These are phyloP conservation scores for Cornus florida DNA, from an alignment of 148 eudicot genomes.

Conservation along the genomic window DNA sequence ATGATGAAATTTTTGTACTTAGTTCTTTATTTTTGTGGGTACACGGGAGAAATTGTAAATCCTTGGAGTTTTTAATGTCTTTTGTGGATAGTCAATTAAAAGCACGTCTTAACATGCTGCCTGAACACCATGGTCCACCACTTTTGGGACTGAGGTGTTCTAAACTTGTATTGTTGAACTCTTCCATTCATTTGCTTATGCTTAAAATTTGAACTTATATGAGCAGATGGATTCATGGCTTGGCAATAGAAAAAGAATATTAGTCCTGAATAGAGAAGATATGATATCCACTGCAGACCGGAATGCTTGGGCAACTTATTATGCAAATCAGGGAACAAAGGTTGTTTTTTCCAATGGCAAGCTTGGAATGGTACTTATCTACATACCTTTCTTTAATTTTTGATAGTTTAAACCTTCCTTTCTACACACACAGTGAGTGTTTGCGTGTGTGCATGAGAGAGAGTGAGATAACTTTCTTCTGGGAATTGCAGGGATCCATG, in stretches of 20 bases:
- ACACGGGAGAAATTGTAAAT: too few species aligned
- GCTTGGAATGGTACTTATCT: slow-evolving; percentile 79
- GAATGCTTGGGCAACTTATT: slow-evolving; percentile 93
- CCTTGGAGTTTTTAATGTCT: too few species aligned
- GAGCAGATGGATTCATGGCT: slow-evolving; percentile 91
- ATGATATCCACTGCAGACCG: slow-evolving; percentile 93
- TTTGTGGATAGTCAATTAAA: not conserved
- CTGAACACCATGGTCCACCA: not conserved
- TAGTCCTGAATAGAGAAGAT: slow-evolving; percentile 95
- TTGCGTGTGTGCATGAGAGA: too few species aligned
- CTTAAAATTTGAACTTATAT: slow-evolving; percentile 9
- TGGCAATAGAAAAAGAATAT: slow-evolving; percentile 84
- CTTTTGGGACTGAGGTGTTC: not conserved
- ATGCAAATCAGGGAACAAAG: slow-evolving; percentile 77
- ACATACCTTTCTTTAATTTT: not conserved
- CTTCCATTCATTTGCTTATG: not conserved
- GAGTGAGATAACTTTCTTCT: slow-evolving; percentile 10
- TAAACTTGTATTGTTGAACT: not conserved
- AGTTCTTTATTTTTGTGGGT: too few species aligned
- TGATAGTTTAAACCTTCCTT: not conserved
- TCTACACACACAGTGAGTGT: not conserved
- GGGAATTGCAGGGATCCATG: slow-evolving; percentile 76
- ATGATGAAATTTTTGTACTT: too few species aligned
- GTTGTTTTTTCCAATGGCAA: slow-evolving; percentile 86
- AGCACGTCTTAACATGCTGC: not conserved